Percentiles rank a stretch among this genome's conserved stretches.
Conservation (phyloP, 495 filamentous ascomycete species). For the Penicillium mononematosum region DNA sequence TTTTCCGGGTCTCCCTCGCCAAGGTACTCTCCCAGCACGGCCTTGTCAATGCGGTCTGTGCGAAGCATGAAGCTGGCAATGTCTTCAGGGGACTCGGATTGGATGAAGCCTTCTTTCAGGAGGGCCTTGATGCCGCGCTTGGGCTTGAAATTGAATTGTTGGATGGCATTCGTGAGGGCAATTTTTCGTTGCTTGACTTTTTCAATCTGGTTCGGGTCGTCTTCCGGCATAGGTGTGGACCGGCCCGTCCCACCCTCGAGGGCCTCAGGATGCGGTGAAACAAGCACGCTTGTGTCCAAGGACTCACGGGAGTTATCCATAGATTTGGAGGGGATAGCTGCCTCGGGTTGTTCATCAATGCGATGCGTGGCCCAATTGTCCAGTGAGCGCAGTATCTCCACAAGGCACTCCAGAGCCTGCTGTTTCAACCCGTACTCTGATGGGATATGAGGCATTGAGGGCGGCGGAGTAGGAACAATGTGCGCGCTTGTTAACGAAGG, state of each 20-base stretch:
- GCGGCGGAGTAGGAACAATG: conserved; percentile 49
- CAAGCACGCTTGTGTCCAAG: conserved; percentile 63
- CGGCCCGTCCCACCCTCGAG: conserved; percentile 61
- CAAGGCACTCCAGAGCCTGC: conserved; percentile 80
- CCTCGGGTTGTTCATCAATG: conserved; percentile 57
- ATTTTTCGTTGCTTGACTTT: conserved; percentile 93
- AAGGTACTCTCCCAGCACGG: conserved; percentile 89
- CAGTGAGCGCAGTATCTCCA: conserved; percentile 82
- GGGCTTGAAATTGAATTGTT: conserved; percentile 97
- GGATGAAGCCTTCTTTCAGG: conserved; percentile 81
- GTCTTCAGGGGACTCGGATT: conserved; percentile 69
- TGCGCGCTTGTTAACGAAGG: conserved; percentile 79
- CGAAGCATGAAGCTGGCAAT: conserved; percentile 80
- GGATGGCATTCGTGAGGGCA: conserved; percentile 80
- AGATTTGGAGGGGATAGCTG: conserved; percentile 58
- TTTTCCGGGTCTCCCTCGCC: conserved; percentile 91
- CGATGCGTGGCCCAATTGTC: conserved; percentile 89
- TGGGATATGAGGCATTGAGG: conserved; percentile 62
- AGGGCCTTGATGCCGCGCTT: conserved; percentile 88
- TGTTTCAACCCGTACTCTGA: conserved; percentile 86
- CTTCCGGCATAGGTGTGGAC: conserved; percentile 75
- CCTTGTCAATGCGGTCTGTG: conserved; percentile 79
- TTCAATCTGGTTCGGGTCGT: conserved; percentile 89
- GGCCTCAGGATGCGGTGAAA: conserved; percentile 48
- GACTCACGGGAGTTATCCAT: conserved; percentile 79